These are phyloP conservation scores for Phytophthora meadii DNA, from an alignment of 352 stramenopile species.

Conservation along the genomic window DNA sequence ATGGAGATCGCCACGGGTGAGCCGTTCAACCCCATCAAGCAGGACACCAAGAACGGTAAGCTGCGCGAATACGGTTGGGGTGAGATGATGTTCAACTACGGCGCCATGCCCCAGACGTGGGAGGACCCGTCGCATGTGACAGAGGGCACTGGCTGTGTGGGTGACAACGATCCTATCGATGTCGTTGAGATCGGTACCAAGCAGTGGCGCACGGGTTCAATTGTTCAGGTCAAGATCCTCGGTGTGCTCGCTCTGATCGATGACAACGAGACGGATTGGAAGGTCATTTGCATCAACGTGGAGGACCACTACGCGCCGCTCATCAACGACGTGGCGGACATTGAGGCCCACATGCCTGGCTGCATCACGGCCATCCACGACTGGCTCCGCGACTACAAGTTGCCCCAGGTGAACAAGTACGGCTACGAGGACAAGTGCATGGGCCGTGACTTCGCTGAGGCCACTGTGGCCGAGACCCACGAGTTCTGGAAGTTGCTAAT, in stretches of 20 bases:
- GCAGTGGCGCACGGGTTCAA: slow-evolving; percentile 91
- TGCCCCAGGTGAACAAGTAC: slow-evolving; percentile 99
- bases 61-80: slow-evolving; percentile 96
- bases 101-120: slow-evolving; percentile 98
- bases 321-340: slow-evolving; percentile 98
- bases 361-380: slow-evolving; percentile 94
- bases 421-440: slow-evolving; percentile 98
- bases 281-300: slow-evolving; percentile 97
- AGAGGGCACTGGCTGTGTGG: slow-evolving; percentile 80
- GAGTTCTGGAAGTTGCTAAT: slow-evolving; percentile 93
- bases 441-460: slow-evolving; percentile 88
- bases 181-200: slow-evolving; percentile 98
- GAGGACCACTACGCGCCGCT: slow-evolving; percentile 97
- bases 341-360: slow-evolving; percentile 95
- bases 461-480: slow-evolving; percentile 86
- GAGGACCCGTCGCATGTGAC: slow-evolving; percentile 95
- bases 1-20: slow-evolving; percentile 98
- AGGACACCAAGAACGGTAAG: slow-evolving; percentile 99
- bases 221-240: slow-evolving; percentile 98
- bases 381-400: slow-evolving; percentile 99
- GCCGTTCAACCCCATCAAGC: slow-evolving; percentile 98
- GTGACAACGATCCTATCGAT: slow-evolving; percentile 99
- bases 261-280: slow-evolving; percentile 99
- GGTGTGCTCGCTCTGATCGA: slow-evolving; percentile 99
- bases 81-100: slow-evolving; percentile 99